Conservation (phyloP, 129 eudicot genomes). For the Flaveria sonorensis region DNA sequence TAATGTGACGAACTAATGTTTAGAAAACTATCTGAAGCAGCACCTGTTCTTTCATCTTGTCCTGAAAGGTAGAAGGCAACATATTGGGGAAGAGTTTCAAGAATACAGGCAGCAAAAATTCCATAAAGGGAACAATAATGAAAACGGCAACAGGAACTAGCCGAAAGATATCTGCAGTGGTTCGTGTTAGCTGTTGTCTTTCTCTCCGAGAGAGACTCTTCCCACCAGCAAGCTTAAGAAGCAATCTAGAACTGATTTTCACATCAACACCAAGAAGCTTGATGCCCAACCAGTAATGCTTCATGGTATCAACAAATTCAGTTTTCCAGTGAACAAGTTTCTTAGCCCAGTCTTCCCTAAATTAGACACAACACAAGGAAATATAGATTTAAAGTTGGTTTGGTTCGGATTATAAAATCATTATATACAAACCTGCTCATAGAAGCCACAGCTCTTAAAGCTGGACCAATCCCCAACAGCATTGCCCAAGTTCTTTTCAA, state of each 20-base stretch:
- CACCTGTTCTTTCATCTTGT: conserved; percentile 99
- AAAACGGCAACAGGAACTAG: conserved; percentile 99
- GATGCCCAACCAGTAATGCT: conserved; percentile 96
- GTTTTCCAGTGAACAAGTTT: conserved; percentile 90
- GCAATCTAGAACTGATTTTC: conserved; percentile 81
- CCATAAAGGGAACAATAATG: conserved; percentile 97
- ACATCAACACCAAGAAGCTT: conserved; percentile 92
- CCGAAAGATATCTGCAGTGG: conserved; percentile 97
- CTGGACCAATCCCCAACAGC: conserved; percentile 87
- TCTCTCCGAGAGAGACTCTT: conserved; percentile 93
- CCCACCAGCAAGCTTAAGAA: conserved; percentile 90
- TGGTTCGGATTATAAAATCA: conserved; percentile 11
- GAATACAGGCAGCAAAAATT: conserved; percentile 93
- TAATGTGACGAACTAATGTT: conserved; percentile 23
- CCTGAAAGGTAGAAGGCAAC: conserved; percentile 99
- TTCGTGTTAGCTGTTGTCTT: conserved; percentile 94
- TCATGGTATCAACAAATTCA: conserved; percentile 83
- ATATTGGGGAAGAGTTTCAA: conserved; percentile 93
- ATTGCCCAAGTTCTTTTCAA: conserved; percentile 69
- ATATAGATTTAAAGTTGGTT: not conserved
- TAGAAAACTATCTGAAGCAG: conserved; percentile 6
- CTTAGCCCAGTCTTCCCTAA: conserved; percentile 94
- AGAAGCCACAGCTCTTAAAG: conserved; percentile 76
- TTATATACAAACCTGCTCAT: conserved; percentile 70
- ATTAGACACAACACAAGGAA: conserved; percentile 20